These are phyloP conservation scores for Hygrophorus russula DNA, from an alignment of 768 basidiomycete species.

Conservation along the genomic window DNA sequence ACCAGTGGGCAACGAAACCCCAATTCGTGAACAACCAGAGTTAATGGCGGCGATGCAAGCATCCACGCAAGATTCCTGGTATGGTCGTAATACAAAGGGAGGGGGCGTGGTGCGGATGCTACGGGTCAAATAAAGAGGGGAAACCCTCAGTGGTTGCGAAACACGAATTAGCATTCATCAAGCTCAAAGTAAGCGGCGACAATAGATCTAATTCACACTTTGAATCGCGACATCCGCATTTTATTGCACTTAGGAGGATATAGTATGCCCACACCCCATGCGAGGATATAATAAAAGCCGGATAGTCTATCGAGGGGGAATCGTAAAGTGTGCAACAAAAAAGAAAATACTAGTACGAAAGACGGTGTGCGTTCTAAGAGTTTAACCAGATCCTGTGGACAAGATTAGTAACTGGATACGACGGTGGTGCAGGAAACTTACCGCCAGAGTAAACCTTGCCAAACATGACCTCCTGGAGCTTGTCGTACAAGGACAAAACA, in stretches of 20 bases:
- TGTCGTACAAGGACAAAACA: slow-evolving; percentile 98
- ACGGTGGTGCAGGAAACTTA: slow-evolving; percentile 19
- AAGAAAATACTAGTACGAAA: not conserved
- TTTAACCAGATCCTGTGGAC: slow-evolving; percentile 36
- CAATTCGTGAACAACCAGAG: slow-evolving; percentile 62
- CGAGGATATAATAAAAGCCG: slow-evolving; percentile 18
- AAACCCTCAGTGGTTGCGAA: not conserved
- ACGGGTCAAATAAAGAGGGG: not conserved
- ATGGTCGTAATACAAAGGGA: slow-evolving; percentile 55
- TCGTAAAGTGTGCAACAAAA: slow-evolving; percentile 12
- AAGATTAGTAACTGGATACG: not conserved
- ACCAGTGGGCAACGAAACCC: slow-evolving; percentile 79
- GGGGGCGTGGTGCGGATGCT: not conserved
- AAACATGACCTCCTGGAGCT: slow-evolving; percentile 91
- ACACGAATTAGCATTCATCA: not conserved
- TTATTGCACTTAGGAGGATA: slow-evolving; percentile 25
- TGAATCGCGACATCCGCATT: slow-evolving; percentile 4
- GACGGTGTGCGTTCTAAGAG: slow-evolving; percentile 1
- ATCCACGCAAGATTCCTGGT: slow-evolving; percentile 73
- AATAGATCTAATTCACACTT: no score
- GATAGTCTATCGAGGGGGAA: slow-evolving; percentile 25
- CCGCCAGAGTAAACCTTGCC: slow-evolving; percentile 99
- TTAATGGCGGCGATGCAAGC: slow-evolving; percentile 65
- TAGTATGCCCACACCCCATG: slow-evolving; percentile 27
- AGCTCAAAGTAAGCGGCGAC: not conserved